Evolutionary conservation across 208 protist genomes (phyloP), one percentile per base, ranked within the genome.

Genomic region (Naegleria lovaniensis): DNA sequence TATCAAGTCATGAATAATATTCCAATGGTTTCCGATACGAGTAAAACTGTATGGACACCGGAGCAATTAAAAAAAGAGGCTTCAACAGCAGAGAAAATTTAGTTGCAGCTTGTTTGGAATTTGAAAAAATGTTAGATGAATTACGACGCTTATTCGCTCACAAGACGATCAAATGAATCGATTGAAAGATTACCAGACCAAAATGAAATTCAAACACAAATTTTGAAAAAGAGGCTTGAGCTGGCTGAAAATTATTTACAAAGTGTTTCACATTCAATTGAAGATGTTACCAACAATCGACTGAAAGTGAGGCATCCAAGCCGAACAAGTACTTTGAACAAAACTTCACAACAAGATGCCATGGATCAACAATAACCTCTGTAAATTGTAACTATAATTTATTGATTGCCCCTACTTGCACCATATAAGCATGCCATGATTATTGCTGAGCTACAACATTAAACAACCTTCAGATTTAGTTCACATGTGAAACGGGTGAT

Each of bases 61-160:
- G 67, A 79, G 29, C 16, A 79, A 79, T 36, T 79, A 9, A 79
- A n/a, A 79, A n/a, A 79, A 79, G 25, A 79, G n/a, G 13, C 67
- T 79, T 11, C 19, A 29, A n/a, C 19, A 79, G 67, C 67, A 79
- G 67, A 36, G 25, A 79, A 9, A 79, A 79, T 79, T 79, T 79
- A 79, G 67, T 79, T 36, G 29, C 16, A 36, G 67, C 67, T 79
- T 79, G 67, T 79, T 29, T 79, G n/a, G 67, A 79, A 36, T 79
- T 79, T 79, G 67, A 79, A n/a, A 79, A 79, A 36, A 79, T 79
- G 67, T 79, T 79, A 36, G 67, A 79, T 79, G 67, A 79, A 79
- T n/a, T 79, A 79, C 67, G 7, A 36, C 29, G 7, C 25, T 79
- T 36, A 79, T 79, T 36, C 16, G 29, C 5, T 36, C 67, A 9